Percentiles rank a stretch among this genome's conserved stretches.
Evolutionary conservation across 805 yeast species (phyloP).

Genomic region (Cyberlindnera japonica): DNA sequence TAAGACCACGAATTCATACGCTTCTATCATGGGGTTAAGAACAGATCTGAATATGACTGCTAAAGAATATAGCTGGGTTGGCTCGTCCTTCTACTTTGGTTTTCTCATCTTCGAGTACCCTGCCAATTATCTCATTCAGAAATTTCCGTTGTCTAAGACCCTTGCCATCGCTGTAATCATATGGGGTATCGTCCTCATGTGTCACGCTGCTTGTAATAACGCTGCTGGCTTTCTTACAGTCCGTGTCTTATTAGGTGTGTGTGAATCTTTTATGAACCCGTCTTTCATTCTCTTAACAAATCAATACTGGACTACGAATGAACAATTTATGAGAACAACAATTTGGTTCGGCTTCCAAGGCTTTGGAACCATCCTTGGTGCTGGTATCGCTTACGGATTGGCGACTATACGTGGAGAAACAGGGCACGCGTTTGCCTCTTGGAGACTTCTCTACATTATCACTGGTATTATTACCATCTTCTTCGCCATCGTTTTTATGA

Average conservation of each 20-base stretch:
- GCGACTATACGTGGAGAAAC: conserved; percentile 30
- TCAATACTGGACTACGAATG: conserved; percentile 51
- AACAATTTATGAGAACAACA: conserved; percentile 40
- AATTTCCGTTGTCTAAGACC: conserved; percentile 52
- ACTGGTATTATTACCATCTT: conserved; percentile 57
- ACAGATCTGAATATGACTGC: conserved; percentile 44
- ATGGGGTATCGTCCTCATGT: conserved; percentile 57
- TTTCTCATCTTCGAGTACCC: conserved; percentile 56
- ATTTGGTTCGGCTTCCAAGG: conserved; percentile 45
- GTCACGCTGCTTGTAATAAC: conserved; percentile 44
- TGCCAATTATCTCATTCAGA: conserved; percentile 44
- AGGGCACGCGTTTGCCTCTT: conserved; percentile 42
- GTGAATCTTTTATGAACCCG: conserved; percentile 54
- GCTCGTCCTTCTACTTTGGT: conserved; percentile 61
- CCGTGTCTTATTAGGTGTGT: conserved; percentile 47
- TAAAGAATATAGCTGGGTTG: conserved; percentile 47
- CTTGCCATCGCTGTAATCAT: conserved; percentile 43
- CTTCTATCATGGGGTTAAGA: conserved; percentile 49
- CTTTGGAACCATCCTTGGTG: conserved; percentile 45
- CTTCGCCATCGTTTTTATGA: conserved; percentile 42
- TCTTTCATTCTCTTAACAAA: conserved; percentile 51
- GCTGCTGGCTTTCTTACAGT: conserved; percentile 39
- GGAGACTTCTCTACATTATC: conserved; percentile 59
- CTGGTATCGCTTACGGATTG: conserved; percentile 53
- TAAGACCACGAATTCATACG: conserved; percentile 36